Evolutionary conservation across 768 basidiomycete genomes (phyloP).

Genomic region (Rubroboletus satanas): DNA sequence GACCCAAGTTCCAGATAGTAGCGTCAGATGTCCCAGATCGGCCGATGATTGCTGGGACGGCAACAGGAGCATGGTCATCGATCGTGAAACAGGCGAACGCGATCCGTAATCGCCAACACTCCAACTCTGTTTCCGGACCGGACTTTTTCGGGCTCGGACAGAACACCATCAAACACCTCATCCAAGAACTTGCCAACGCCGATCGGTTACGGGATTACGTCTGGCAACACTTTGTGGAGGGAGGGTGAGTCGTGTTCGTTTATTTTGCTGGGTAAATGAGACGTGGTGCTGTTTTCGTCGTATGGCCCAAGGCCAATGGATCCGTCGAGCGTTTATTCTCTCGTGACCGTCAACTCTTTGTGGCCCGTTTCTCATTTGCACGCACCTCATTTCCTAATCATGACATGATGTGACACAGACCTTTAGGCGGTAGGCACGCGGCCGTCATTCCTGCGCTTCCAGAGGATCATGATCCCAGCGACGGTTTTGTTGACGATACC

Average conservation of each 20-base stretch:
- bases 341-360: slow-evolving; percentile 15
- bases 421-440: slow-evolving; percentile 76
- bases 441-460: slow-evolving; percentile 78
- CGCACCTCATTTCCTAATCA: slow-evolving; percentile 28
- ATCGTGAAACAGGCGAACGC: slow-evolving; percentile 81
- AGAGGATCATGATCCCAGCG: slow-evolving; percentile 43
- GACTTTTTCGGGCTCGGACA: slow-evolving; percentile 87
- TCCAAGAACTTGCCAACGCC: slow-evolving; percentile 78
- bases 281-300: slow-evolving; percentile 1
- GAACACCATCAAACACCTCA: slow-evolving; percentile 85
- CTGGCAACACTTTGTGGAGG: slow-evolving; percentile 83
- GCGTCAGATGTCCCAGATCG: slow-evolving; percentile 68
- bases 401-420: slow-evolving; percentile 44
- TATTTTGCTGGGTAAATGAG: slow-evolving; percentile 11
- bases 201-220: slow-evolving; percentile 74
- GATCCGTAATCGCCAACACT: slow-evolving; percentile 77
- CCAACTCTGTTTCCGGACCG: slow-evolving; percentile 83
- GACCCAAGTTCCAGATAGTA: slow-evolving; percentile 81
- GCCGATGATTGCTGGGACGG: slow-evolving; percentile 78
- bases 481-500: slow-evolving; percentile 24
- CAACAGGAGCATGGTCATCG: slow-evolving; percentile 82
- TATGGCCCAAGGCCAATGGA: slow-evolving; percentile 9
- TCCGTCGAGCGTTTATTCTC: slow-evolving; percentile 4
- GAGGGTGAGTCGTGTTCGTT: slow-evolving; percentile 57
- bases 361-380: slow-evolving; percentile 19